Evolutionary conservation across 306 rosid genomes (phyloP).

Genomic region (Carpinus fangiana): DNA sequence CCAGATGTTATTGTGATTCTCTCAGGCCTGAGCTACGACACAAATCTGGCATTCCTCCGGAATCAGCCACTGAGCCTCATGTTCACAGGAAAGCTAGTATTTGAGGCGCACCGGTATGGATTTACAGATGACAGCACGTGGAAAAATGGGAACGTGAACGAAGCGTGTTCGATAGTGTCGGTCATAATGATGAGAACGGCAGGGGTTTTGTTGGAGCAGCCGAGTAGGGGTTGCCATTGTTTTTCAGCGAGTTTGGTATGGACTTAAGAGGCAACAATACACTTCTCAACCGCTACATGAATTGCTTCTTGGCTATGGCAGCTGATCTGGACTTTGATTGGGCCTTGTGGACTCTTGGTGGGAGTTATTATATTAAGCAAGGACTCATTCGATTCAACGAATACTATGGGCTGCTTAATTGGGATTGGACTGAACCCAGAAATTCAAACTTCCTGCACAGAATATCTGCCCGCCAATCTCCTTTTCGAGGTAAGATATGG

Average conservation of each 20-base stretch:
- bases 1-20: slow-evolving; percentile 70
- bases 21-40: slow-evolving; percentile 73
- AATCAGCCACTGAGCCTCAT: slow-evolving; percentile 46
- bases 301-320: slow-evolving; percentile 59
- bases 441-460: slow-evolving; percentile 50
- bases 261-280: slow-evolving; percentile 73
- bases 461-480: slow-evolving; percentile 63
- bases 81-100: slow-evolving; percentile 60
- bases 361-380: slow-evolving; percentile 72
- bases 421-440: slow-evolving; percentile 58
- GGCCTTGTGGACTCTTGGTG: slow-evolving; percentile 85
- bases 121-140: slow-evolving; percentile 75
- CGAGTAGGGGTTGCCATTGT: slow-evolving; percentile 72
- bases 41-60: slow-evolving; percentile 61
- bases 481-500: slow-evolving; percentile 53
- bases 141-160: slow-evolving; percentile 64
- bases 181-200: slow-evolving; percentile 47
- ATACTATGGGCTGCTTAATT: slow-evolving; percentile 55
- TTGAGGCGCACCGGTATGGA: slow-evolving; percentile 74
- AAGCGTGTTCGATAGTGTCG: slow-evolving; percentile 70
- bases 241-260: slow-evolving; percentile 77
- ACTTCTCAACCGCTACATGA: slow-evolving; percentile 71
- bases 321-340: slow-evolving; percentile 83
- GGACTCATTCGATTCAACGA: slow-evolving; percentile 74
- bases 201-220: slow-evolving; percentile 55